These are phyloP conservation scores for Parathielavia appendiculata DNA, from an alignment of 495 filamentous ascomycete species.

Conservation along the genomic window DNA sequence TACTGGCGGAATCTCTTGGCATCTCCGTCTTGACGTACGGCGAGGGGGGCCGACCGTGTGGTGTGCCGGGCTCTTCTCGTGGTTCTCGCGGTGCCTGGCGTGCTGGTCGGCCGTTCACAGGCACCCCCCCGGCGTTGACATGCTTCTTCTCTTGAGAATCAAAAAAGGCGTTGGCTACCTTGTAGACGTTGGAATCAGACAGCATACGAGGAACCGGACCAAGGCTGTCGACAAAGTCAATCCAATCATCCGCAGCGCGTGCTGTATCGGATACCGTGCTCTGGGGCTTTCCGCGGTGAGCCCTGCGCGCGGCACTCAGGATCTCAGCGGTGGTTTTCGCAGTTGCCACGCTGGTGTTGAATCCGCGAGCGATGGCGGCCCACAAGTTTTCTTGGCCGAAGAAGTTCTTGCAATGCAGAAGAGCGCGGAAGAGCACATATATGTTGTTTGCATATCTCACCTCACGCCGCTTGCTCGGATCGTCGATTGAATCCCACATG, in stretches of 20 bases:
- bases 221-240: slow-evolving; percentile 19
- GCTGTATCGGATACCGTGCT: slow-evolving; percentile 18
- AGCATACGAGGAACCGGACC: not conserved
- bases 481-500: slow-evolving; percentile 10
- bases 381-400: slow-evolving; percentile 19
- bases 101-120: not conserved
- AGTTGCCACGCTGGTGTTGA: slow-evolving; percentile 13
- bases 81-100: not conserved
- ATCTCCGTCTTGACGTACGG: not conserved
- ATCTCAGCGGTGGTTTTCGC: slow-evolving; percentile 8
- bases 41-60: not conserved
- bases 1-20: not conserved
- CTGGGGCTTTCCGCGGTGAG: slow-evolving; percentile 2
- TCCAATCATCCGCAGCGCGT: slow-evolving; percentile 25
- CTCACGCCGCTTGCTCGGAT: slow-evolving; percentile 17
- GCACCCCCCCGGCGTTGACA: slow-evolving; percentile 18
- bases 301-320: slow-evolving; percentile 21
- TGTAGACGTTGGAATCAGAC: slow-evolving; percentile 3
- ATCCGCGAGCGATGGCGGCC: slow-evolving; percentile 16
- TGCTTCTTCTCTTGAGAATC: slow-evolving; percentile 11
- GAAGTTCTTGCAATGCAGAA: slow-evolving; percentile 11
- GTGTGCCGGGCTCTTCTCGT: not conserved
- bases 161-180: slow-evolving; percentile 11
- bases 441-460: slow-evolving; percentile 31
- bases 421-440: slow-evolving; percentile 22